Conservation (phyloP, 2,329 filamentous ascomycete genomes). For the Aspergillus amoenus region DNA sequence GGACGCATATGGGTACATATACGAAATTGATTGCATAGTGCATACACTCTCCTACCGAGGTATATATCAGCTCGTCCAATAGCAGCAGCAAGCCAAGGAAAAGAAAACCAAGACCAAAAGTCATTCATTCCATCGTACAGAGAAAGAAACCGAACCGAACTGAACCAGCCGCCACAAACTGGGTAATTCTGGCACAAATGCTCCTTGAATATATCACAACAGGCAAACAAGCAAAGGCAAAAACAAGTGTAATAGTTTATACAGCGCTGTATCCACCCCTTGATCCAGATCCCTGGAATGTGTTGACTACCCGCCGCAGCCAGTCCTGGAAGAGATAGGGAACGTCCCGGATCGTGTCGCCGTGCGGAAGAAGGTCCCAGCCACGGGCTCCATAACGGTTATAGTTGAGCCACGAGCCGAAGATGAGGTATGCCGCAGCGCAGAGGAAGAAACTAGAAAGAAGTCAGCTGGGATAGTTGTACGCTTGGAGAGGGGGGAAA, state of each 20-base stretch:
- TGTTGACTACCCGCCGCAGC: slow-evolving; percentile 74
- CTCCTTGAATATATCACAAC: neutral
- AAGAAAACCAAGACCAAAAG: neutral
- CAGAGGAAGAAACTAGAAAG: slow-evolving; percentile 73
- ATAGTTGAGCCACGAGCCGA: slow-evolving; percentile 98
- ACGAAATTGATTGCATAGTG: neutral
- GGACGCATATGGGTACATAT: neutral
- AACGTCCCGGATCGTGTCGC: slow-evolving; percentile 85
- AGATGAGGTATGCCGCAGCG: slow-evolving; percentile 88
- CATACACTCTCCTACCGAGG: slow-evolving; percentile 5
- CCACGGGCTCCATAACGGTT: slow-evolving; percentile 92
- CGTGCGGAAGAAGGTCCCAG: slow-evolving; percentile 92
- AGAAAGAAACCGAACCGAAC: neutral
- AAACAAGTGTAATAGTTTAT: slow-evolving; percentile 39
- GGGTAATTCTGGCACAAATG: neutral
- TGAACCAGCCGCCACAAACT: neutral
- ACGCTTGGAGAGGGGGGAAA: slow-evolving; percentile 20
- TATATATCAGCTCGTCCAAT: slow-evolving; percentile 9
- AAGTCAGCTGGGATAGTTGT: neutral
- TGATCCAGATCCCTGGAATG: slow-evolving; percentile 77
- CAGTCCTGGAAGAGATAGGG: slow-evolving; percentile 93
- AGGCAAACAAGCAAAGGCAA: neutral
- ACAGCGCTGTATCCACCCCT: slow-evolving; percentile 95
- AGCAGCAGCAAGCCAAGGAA: neutral
- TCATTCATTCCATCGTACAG: slow-evolving; percentile 8